phyloP scores from a whole-genome alignment of 495 filamentous ascomycete genomes.

The Platismatia glauca region DNA sequence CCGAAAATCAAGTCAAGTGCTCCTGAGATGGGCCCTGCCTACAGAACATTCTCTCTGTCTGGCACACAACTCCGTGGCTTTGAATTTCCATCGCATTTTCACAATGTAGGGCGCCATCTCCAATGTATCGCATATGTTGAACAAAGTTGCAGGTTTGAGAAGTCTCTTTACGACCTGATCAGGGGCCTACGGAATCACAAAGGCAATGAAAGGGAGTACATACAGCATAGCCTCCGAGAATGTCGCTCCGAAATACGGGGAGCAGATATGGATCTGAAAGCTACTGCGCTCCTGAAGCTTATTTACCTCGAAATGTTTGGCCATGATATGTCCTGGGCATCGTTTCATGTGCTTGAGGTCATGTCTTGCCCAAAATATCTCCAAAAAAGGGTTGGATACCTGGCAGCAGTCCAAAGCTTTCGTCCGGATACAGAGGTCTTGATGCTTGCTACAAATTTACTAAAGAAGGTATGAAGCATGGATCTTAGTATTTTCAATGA shows the following conservation, averaged over 20 bases:
- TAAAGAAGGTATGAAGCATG: conserved; percentile 70
- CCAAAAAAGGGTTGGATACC: conserved; percentile 90
- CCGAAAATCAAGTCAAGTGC: not conserved
- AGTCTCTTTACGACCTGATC: conserved; percentile 97
- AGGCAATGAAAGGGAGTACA: conserved; percentile 87
- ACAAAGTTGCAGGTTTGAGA: conserved; percentile 73
- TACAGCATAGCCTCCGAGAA: conserved; percentile 84
- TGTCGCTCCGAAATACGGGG: conserved; percentile 83
- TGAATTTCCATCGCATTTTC: not conserved
- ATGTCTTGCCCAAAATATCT: conserved; percentile 93
- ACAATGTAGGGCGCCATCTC: not conserved
- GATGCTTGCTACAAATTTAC: conserved; percentile 92
- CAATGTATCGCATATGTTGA: conserved; percentile 5
- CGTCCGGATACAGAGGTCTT: conserved; percentile 90
- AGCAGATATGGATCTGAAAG: conserved; percentile 94
- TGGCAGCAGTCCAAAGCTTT: conserved; percentile 95
- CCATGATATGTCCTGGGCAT: conserved; percentile 99
- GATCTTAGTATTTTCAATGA: not conserved
- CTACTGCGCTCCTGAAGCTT: conserved; percentile 87
- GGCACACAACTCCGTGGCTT: not conserved
- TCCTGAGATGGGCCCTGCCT: not conserved
- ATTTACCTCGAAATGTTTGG: conserved; percentile 98
- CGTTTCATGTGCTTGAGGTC: conserved; percentile 95
- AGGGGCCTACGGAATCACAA: conserved; percentile 89
- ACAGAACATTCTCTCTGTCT: not conserved